Base-by-base conservation (phyloP, 352 stramenopile genomes). In the Plasmopara muralis region DNA sequence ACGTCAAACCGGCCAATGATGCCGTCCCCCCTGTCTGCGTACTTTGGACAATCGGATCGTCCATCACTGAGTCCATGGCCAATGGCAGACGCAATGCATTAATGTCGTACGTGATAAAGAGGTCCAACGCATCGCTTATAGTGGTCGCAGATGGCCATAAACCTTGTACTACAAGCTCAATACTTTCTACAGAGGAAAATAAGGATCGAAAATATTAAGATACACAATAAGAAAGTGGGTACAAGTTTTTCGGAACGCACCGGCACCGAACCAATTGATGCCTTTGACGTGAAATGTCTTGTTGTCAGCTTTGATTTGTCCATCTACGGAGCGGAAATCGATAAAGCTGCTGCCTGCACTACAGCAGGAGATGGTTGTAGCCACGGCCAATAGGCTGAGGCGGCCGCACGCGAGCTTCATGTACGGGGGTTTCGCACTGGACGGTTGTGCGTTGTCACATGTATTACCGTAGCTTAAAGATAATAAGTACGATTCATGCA, bases 201-300 rank as follows among this genome's bases (percentile, higher is more conserved):
- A 6, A 52, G 46, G 31, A 34, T 14, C 9, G 4, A 44, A 31
- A 29, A 25, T 37, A 52, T 47, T 46, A 14, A 4, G n/a, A n/a
- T n/a, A n/a, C n/a, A 15, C 14, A 20, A 47, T 6, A 13, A 34
- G n/a, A 20, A 29, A 33, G 18, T 33, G 30, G 13, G 31, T 35
- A 12, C 31, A 35, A 35, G 10, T 35, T 5, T n/a, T 1, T 37
- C 2, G 14, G 10, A 29, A 69, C 68, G 57, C 20, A 83, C 72
- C 72, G 10, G 59, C 67, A 49, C 77, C 77, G 50, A 87, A 87
- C 74, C 74, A 87, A 59, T 87, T 87, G 49, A 85, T 77, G 50
- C 77, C 77, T 51, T 83, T 83, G 60, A 87, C 63, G 54, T 78
- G 64, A 49, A 87, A 74, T 46, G 64, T 56, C 62, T 80, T 60